phyloP scores from a whole-genome alignment of 805 yeast genomes.

The Saccharomycopsis selenospora region DNA sequence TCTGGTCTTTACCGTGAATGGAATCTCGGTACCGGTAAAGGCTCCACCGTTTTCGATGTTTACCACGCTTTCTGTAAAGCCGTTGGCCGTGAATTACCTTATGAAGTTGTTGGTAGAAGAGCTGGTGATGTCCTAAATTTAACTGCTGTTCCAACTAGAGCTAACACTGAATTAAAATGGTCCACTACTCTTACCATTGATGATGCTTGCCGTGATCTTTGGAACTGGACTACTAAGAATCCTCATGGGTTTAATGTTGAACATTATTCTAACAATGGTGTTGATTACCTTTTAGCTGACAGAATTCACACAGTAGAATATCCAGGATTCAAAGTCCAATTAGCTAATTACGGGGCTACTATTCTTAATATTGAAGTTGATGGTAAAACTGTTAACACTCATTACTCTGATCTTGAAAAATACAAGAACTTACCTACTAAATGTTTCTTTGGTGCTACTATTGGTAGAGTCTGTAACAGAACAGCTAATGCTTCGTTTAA shows the following conservation, averaged over 20 bases:
- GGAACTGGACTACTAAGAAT: constrained; percentile 70
- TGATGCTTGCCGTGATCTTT: constrained; percentile 62
- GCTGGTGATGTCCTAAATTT: constrained; percentile 72
- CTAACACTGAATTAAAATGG: constrained; percentile 63
- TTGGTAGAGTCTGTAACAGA: constrained; percentile 62
- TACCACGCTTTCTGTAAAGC: constrained; percentile 57
- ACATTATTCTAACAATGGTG: neutral
- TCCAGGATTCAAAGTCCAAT: constrained; percentile 32
- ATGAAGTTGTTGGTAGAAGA: constrained; percentile 58
- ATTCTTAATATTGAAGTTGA: constrained; percentile 37
- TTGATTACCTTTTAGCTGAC: constrained; percentile 24
- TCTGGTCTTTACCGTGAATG: constrained; percentile 62
- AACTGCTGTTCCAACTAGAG: constrained; percentile 65
- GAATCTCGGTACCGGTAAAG: constrained; percentile 79
- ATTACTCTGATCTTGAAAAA: constrained; percentile 31
- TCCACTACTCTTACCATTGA: constrained; percentile 46
- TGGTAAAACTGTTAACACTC: constrained; percentile 35
- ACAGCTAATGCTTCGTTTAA: constrained; percentile 38
- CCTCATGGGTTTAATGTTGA: constrained; percentile 48
- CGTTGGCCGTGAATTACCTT: constrained; percentile 57
- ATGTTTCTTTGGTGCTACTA: constrained; percentile 55
- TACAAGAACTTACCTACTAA: constrained; percentile 28
- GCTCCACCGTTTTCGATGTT: constrained; percentile 72
- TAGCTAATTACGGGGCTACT: constrained; percentile 47
- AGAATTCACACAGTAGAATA: constrained; percentile 28